Base-by-base conservation (phyloP, 306 rosid species). In the Medicago ruthenica region DNA sequence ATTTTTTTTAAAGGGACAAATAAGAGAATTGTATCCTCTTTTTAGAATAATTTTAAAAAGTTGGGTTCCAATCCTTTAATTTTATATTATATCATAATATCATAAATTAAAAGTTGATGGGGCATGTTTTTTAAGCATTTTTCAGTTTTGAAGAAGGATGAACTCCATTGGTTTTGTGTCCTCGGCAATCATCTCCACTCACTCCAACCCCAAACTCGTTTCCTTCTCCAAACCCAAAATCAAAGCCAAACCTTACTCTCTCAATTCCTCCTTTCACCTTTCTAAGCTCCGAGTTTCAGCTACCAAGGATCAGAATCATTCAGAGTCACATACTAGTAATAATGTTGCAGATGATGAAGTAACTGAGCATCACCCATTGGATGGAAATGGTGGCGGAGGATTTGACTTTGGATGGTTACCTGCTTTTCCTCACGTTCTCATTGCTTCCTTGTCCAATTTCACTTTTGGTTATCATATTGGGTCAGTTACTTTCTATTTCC, bases 391-490 rank as follows among this genome's bases (percentile, higher is more conserved):
- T 20, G 75, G 50, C 17, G 85, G 48, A 47, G 79, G 82, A 31
- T 53, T 60, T 54, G 91, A 90, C 62, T 66, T 57, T 14, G 93
- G 90, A 53, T 93, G 98, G 97, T 73, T 91, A n/a, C 87, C 90
- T 34, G 84, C 92, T 76, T 88, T 93, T 79, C 97, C 96, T 63
- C 98, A 91, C 58, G 92, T 88, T 58, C 78, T 89, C 37, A 66
- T 85, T 17, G 90, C 98, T 74, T 91, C 97, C 8, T 78, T 88
- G 96, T 84, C 96, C 55, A 93, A 93, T 88, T 93, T 89, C 75
- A 85, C 86, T 1, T 93, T 93, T 73, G 98, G 98, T 6, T 93
- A 91, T 82, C 98, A 93, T 83, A 91, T 93, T 39, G 96, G 98
- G 98, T 89, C 55, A 74, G 93, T 74, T 27, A 71, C 90, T 71